phyloP scores from a whole-genome alignment of 495 filamentous ascomycete genomes.

The Xylaria nigripes region DNA sequence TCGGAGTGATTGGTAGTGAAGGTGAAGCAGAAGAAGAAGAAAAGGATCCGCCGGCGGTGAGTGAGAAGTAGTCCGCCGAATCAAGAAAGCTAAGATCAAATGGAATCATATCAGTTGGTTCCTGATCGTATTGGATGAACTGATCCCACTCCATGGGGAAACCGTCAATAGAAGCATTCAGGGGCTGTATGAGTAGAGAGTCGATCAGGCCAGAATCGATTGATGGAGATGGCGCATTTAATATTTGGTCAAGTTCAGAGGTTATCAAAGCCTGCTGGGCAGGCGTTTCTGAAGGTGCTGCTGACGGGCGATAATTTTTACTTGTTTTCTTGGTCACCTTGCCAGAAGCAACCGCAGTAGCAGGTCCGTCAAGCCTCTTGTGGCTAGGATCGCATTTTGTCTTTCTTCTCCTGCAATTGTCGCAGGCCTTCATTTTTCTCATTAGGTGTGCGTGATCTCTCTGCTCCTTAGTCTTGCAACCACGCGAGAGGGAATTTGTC shows the following conservation, averaged over 20 bases:
- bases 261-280: conserved; percentile 12
- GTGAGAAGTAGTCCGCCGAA: conserved; percentile 29
- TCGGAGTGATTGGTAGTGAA: conserved; percentile 25
- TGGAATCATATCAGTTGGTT: conserved; percentile 19
- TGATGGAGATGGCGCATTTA: conserved; percentile 5
- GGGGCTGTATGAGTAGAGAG: conserved; percentile 12
- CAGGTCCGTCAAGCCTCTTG: conserved; percentile 37
- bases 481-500: conserved; percentile 47
- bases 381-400: conserved; percentile 45
- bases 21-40: conserved; percentile 29
- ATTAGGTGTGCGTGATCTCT: conserved; percentile 51
- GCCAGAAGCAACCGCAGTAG: conserved; percentile 27
- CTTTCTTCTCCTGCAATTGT: conserved; percentile 48
- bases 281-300: conserved; percentile 18
- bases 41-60: conserved; percentile 25
- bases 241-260: conserved; percentile 13
- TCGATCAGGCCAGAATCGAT: conserved; percentile 11
- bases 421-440: conserved; percentile 52
- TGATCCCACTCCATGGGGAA: conserved; percentile 33
- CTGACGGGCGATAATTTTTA: conserved; percentile 23
- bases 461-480: conserved; percentile 54
- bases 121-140: conserved; percentile 33
- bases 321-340: conserved; percentile 31
- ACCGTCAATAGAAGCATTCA: conserved; percentile 7
- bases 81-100: conserved; percentile 32